Percentiles rank a stretch among this genome's conserved stretches.
Evolutionary conservation across 2,329 filamentous ascomycete species (phyloP).

Genomic region (Beauveria brongniartii): DNA sequence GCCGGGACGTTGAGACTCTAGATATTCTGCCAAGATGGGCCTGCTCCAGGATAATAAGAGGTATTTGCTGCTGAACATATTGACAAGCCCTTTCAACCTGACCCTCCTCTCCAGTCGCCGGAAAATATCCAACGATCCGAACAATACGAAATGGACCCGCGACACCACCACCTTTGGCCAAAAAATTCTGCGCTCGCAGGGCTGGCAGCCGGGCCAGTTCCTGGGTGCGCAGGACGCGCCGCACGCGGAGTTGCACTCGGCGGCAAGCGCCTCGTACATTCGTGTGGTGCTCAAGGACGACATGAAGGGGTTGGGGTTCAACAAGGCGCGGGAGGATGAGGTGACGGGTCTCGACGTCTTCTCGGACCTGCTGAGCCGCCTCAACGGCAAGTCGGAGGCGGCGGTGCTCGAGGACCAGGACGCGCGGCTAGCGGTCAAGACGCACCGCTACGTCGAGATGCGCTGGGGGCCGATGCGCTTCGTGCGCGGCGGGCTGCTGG

Average conservation of each 20-base stretch:
- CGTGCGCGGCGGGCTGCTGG: constrained; percentile 69
- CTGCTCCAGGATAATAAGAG: constrained; percentile 9
- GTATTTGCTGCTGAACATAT: background rate
- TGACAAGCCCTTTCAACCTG: background rate
- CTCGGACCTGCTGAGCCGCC: constrained; percentile 72
- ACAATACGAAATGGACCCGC: constrained; percentile 89
- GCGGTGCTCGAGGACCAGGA: constrained; percentile 63
- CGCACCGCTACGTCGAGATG: constrained; percentile 63
- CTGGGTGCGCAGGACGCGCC: constrained; percentile 70
- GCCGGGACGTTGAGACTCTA: background rate
- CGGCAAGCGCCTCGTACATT: constrained; percentile 78
- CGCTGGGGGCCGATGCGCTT: constrained; percentile 80
- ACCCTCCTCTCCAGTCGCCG: constrained; percentile 23
- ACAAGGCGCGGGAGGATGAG: constrained; percentile 63
- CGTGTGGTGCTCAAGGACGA: constrained; percentile 83
- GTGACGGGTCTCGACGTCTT: constrained; percentile 83
- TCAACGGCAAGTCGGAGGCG: constrained; percentile 82
- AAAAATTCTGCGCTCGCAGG: constrained; percentile 77
- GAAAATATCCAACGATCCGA: constrained; percentile 84
- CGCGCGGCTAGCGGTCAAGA: constrained; percentile 59
- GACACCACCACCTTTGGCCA: constrained; percentile 80
- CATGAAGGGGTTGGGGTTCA: constrained; percentile 80
- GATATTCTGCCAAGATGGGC: constrained; percentile 7
- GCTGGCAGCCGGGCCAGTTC: constrained; percentile 80
- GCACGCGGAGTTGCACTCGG: constrained; percentile 68